These are phyloP conservation scores for Xylaria sp. DNA, from an alignment of 2,329 filamentous ascomycete species.

Conservation along the genomic window DNA sequence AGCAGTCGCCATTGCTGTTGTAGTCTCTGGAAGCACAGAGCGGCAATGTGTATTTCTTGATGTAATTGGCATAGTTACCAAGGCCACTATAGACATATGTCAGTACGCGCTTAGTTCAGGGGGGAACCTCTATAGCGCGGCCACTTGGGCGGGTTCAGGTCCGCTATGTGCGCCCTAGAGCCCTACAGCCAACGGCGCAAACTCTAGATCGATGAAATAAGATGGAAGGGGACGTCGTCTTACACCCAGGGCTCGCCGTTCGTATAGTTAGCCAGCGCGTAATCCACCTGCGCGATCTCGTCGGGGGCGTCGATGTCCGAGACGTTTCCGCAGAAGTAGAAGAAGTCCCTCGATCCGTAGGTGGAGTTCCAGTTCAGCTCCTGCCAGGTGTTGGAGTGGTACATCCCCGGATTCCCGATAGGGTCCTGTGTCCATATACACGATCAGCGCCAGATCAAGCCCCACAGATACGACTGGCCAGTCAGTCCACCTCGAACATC, in stretches of 20 bases:
- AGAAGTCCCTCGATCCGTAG: conserved; percentile 51
- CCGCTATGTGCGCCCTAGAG: too few relatives aligned
- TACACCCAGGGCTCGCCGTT: conserved; percentile 50
- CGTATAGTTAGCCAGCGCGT: conserved; percentile 50
- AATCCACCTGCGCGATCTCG: conserved; percentile 48
- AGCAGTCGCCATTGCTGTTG: conserved; percentile 47
- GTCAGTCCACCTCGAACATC: too few relatives aligned
- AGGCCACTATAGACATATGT: conserved; percentile 38
- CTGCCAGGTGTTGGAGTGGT: conserved; percentile 56
- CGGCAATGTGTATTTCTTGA: conserved; percentile 49
- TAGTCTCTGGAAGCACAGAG: conserved; percentile 45
- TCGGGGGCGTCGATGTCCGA: conserved; percentile 48
- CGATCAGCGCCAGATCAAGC: conserved; percentile 40
- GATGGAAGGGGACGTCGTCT: background rate
- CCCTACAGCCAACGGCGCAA: background rate
- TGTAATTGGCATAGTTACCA: conserved; percentile 55
- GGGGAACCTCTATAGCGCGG: too few relatives aligned
- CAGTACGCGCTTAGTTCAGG: too few relatives aligned
- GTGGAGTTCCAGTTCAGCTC: conserved; percentile 52
- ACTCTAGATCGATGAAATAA: background rate
- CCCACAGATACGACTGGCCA: too few relatives aligned
- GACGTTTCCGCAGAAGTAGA: conserved; percentile 54
- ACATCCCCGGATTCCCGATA: conserved; percentile 42
- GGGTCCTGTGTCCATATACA: conserved; percentile 46
- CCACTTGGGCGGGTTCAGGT: too few relatives aligned